Conservation (phyloP, 192 early-diverging fungal species). For the Phlyctochytrium planicorne region DNA sequence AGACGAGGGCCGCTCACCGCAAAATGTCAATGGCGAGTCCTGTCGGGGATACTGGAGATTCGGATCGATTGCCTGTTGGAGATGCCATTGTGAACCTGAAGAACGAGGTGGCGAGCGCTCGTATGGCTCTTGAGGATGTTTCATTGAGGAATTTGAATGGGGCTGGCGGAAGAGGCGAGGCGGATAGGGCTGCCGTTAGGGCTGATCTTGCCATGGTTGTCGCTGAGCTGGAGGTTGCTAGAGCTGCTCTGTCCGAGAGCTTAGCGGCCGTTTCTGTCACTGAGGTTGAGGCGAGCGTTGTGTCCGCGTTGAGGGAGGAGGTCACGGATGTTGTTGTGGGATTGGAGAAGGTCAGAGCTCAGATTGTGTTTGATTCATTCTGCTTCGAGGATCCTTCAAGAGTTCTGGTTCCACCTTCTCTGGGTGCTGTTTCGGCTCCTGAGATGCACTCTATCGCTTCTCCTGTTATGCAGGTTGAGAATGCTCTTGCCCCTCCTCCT, state of each 20-base stretch:
- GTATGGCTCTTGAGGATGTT: background rate
- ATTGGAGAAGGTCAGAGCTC: slow-evolving; percentile 1
- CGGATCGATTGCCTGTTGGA: background rate
- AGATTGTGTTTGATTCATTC: slow-evolving; percentile 6
- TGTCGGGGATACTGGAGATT: background rate
- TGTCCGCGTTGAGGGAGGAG: background rate
- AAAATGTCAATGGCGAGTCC: background rate
- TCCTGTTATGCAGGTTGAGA: too few relatives aligned
- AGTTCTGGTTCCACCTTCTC: background rate
- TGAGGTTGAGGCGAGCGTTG: background rate
- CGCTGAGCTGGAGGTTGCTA: slow-evolving; percentile 34
- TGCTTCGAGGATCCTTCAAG: background rate
- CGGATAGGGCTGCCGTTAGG: slow-evolving; percentile 18
- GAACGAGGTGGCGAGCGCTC: slow-evolving; percentile 6
- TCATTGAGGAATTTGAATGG: background rate
- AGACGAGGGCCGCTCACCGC: background rate
- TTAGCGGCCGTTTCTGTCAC: slow-evolving; percentile 6
- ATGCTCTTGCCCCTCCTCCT: too few relatives aligned
- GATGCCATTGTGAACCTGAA: background rate
- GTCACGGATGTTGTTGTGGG: slow-evolving; percentile 2
- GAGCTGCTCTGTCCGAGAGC: slow-evolving; percentile 22
- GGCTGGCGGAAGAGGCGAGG: slow-evolving; percentile 3
- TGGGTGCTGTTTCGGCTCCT: background rate
- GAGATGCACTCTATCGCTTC: background rate
- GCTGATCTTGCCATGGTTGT: slow-evolving; percentile 37